These are phyloP conservation scores for Colletotrichum aenigma DNA, from an alignment of 2,329 filamentous ascomycete species.

Conservation along the genomic window DNA sequence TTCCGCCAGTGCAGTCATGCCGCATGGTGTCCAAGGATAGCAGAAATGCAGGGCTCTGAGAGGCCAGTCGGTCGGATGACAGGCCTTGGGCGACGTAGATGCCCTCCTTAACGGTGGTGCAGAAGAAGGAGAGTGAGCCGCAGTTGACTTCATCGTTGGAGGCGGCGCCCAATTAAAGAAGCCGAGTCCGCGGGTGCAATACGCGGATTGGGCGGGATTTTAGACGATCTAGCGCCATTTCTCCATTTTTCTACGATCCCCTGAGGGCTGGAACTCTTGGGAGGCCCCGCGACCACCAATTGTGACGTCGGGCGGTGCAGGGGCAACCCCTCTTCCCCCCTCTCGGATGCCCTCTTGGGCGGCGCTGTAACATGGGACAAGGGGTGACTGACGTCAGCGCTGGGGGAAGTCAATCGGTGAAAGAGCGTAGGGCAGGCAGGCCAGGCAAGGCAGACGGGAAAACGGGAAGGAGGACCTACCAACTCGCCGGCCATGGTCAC, in stretches of 20 bases:
- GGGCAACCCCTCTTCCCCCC: not conserved
- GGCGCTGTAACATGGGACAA: not conserved
- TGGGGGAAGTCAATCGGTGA: not conserved
- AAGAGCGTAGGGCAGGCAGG: not conserved
- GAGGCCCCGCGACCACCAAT: not conserved
- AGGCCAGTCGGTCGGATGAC: not conserved
- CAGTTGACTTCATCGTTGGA: conserved; percentile 10
- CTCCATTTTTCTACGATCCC: not conserved
- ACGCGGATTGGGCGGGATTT: conserved; percentile 6
- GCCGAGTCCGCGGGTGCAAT: not conserved
- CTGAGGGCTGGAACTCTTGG: not conserved
- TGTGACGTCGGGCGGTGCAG: conserved; percentile 7
- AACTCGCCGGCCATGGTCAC: not conserved
- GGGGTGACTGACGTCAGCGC: conserved; percentile 17
- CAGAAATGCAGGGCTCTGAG: not conserved
- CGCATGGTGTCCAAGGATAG: not conserved
- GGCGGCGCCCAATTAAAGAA: conserved; percentile 1
- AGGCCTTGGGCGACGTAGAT: conserved; percentile 11
- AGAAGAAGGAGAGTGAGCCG: not conserved
- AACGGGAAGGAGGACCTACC: not conserved
- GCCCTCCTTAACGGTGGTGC: not conserved
- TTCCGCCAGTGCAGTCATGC: not conserved
- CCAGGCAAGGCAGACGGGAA: not conserved
- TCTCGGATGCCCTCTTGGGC: not conserved
- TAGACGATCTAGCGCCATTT: conserved; percentile 12